Conservation (phyloP, 2,329 filamentous ascomycete genomes). For the Fusarium ramigenum region DNA sequence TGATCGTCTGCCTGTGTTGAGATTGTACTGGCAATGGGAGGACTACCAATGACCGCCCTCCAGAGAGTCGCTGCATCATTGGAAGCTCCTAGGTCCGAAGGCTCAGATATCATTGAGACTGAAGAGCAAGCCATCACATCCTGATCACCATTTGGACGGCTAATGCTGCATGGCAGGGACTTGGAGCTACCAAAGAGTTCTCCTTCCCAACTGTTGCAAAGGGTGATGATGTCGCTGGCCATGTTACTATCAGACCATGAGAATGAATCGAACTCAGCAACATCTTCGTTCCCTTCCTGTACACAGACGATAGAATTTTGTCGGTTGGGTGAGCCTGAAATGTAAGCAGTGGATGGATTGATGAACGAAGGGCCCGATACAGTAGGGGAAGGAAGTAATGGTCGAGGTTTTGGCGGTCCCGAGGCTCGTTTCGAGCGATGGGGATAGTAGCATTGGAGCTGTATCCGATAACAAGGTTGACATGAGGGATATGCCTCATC, state of each 20-base stretch:
- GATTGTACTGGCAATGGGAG: not conserved
- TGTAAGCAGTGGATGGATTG: not conserved
- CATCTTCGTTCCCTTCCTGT: not conserved
- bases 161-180: not conserved
- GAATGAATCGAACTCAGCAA: fast-evolving
- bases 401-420: not conserved
- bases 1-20: not conserved
- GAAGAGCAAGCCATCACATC: fast-evolving
- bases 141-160: not conserved
- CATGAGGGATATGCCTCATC: not conserved
- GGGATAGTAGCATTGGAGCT: not conserved
- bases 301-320: not conserved
- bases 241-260: not conserved
- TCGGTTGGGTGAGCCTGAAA: not conserved
- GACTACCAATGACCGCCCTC: not conserved
- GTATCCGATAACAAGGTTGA: not conserved
- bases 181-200: not conserved
- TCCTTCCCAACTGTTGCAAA: not conserved
- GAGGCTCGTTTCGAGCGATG: not conserved
- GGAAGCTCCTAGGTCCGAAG: not conserved
- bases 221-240: fast-evolving
- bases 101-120: fast-evolving
- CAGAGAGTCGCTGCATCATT: not conserved
- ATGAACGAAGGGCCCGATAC: not conserved
- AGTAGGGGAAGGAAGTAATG: not conserved